Conservation (phyloP, 2,329 filamentous ascomycete genomes). For the Myriosclerotinia scirpicola region DNA sequence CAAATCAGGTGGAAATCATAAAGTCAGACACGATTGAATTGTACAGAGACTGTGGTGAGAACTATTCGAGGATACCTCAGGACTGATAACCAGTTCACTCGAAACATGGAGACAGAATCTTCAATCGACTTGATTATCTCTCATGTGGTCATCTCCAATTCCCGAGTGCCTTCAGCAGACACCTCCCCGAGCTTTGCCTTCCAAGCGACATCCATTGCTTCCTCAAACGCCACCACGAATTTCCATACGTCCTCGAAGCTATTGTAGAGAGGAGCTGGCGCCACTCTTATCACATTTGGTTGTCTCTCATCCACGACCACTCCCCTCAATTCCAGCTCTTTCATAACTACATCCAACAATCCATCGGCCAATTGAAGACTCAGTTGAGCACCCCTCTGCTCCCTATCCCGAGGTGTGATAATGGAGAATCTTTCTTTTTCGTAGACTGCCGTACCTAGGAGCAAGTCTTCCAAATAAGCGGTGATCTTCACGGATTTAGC, state of each 20-base stretch:
- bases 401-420: conserved; percentile 65
- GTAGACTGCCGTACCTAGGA: conserved; percentile 46
- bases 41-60: neutral
- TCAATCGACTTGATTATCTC: neutral
- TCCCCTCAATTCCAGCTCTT: conserved; percentile 57
- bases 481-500: conserved; percentile 66
- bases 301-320: conserved; percentile 73
- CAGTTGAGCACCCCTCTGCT: conserved; percentile 69
- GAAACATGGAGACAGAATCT: neutral
- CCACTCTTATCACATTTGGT: conserved; percentile 73
- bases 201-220: conserved; percentile 40
- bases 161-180: conserved; percentile 18
- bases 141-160: conserved; percentile 20
- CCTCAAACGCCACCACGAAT: conserved; percentile 51
- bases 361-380: conserved; percentile 62
- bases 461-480: conserved; percentile 63
- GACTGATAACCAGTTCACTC: neutral
- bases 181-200: conserved; percentile 13
- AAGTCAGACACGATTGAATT: neutral
- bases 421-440: conserved; percentile 48
- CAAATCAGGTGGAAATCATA: neutral
- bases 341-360: conserved; percentile 62
- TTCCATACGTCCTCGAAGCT: conserved; percentile 63
- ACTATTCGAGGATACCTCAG: neutral
- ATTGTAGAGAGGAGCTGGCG: conserved; percentile 75